phyloP scores from a whole-genome alignment of 2,329 filamentous ascomycete species.

The Xylaria sp. region DNA sequence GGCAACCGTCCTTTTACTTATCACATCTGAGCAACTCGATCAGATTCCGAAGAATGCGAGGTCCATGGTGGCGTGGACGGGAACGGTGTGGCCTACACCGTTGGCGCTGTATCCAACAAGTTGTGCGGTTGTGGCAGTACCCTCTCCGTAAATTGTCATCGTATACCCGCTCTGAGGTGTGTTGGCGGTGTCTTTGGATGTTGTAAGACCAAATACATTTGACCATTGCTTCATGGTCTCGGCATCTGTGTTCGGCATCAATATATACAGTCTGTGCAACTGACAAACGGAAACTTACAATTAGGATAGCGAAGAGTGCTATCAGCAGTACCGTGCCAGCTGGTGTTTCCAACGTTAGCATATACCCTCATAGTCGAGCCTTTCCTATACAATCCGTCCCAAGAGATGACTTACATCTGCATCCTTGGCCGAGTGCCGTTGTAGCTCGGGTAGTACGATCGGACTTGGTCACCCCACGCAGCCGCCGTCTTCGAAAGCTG shows the following conservation, averaged over 20 bases:
- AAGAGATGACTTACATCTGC: conserved; percentile 46
- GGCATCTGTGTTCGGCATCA: conserved; percentile 40
- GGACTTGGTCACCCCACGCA: conserved; percentile 55
- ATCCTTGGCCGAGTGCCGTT: conserved; percentile 54
- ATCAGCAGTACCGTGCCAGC: conserved; percentile 59
- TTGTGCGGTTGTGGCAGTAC: conserved; percentile 43
- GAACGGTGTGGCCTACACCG: conserved; percentile 51
- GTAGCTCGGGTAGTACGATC: conserved; percentile 63
- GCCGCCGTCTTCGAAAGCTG: conserved; percentile 55
- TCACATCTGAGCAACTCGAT: not conserved
- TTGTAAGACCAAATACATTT: conserved; percentile 55
- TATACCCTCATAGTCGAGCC: not conserved
- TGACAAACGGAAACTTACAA: conserved; percentile 40
- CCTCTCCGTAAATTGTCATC: conserved; percentile 52
- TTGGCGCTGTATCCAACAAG: conserved; percentile 51
- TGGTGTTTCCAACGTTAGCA: conserved; percentile 24
- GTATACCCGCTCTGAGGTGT: conserved; percentile 52
- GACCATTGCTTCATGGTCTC: conserved; percentile 60
- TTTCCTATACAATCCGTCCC: not conserved
- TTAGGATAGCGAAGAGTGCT: conserved; percentile 53
- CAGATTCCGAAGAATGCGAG: conserved; percentile 52
- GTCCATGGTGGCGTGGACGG: conserved; percentile 49
- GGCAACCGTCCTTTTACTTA: not conserved
- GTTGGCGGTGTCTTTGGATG: conserved; percentile 47
- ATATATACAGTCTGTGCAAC: not conserved